Base-by-base conservation (phyloP, 192 early-diverging fungal genomes). In the Helicostylum pulchrum region DNA sequence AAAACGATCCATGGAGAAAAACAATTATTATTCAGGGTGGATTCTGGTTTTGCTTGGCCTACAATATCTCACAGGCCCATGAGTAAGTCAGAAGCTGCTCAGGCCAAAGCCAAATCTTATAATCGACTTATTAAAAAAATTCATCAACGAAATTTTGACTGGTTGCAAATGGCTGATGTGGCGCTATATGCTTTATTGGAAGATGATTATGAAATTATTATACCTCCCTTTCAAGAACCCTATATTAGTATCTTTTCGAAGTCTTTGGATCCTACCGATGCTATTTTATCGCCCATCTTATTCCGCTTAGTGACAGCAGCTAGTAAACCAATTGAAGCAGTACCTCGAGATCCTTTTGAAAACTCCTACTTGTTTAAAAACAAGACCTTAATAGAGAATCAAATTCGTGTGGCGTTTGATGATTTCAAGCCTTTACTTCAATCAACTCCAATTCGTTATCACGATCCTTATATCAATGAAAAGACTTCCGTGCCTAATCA, bases 101-200 rank as follows among this genome's bases (percentile, higher is more conserved):
- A n/a, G 2, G 55, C 65, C 19, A 67, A 67, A 45, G 65, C 65
- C 8, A 67, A 67, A 32, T 67, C 54, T 9, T 67, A 67, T 9
- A 53, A 67, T 23, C 56, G 65, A 21, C 23, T 50, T 42, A 56
- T 67, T 51, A 32, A 53, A 14, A 49, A 57, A 11, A 67, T 59
- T 26, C 46, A 45, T 3, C 9, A 34, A 1, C 21, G 31, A 5
- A 58, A 48, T 14, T 15, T n/a, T 6, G 66, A 67, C 36, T 67
- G 66, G 66, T 11, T 59, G 15, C 12, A 51, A 19, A 20, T 51
- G 45, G 49, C 58, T 3, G 36, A 12, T 12, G 17, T 56, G 2
- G 66, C 43, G 0, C 5, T 61, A 36, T 31, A 61, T 52, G 56
- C 66, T 12, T 20, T 67, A 17, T 36, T 67, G 31, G 66, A 67